Conservation (phyloP, 257 asterid species). For the Solanum pennellii region DNA sequence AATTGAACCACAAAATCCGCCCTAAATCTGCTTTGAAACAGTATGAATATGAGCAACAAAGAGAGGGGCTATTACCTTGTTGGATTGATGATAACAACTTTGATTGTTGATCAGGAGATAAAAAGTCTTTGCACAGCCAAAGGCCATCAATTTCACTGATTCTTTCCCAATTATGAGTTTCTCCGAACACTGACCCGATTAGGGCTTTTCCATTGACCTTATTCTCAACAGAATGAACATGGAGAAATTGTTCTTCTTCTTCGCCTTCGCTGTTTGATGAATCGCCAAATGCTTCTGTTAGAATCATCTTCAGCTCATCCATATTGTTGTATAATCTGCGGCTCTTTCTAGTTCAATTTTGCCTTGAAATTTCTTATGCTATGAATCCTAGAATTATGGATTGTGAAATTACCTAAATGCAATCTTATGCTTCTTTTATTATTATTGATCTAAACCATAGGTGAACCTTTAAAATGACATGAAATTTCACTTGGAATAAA, state of each 20-base stretch:
- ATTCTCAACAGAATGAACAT: not conserved
- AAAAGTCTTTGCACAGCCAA: conserved; percentile 57
- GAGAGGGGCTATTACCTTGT: conserved; percentile 24
- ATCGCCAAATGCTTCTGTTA: conserved; percentile 66
- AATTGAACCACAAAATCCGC: not conserved
- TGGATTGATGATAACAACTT: conserved; percentile 49
- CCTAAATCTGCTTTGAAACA: not conserved
- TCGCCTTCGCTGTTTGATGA: conserved; percentile 41
- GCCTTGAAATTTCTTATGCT: not conserved
- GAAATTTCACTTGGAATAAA: too few relatives aligned
- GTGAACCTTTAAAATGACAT: too few relatives aligned
- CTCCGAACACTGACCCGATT: conserved; percentile 22
- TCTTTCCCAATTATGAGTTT: conserved; percentile 47
- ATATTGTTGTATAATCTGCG: not conserved
- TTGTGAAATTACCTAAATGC: too few relatives aligned
- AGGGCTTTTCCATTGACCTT: conserved; percentile 14
- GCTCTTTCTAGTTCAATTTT: not conserved
- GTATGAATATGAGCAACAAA: not conserved
- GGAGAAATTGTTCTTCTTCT: not conserved
- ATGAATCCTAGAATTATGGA: not conserved
- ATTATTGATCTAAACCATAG: too few relatives aligned
- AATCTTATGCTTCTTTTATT: not conserved
- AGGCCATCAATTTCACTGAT: conserved; percentile 60
- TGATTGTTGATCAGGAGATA: conserved; percentile 50
- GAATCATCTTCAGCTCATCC: conserved; percentile 31